These are phyloP conservation scores for Tetraselmis striata DNA, from an alignment of 139 green algal genomes.

Conservation along the genomic window DNA sequence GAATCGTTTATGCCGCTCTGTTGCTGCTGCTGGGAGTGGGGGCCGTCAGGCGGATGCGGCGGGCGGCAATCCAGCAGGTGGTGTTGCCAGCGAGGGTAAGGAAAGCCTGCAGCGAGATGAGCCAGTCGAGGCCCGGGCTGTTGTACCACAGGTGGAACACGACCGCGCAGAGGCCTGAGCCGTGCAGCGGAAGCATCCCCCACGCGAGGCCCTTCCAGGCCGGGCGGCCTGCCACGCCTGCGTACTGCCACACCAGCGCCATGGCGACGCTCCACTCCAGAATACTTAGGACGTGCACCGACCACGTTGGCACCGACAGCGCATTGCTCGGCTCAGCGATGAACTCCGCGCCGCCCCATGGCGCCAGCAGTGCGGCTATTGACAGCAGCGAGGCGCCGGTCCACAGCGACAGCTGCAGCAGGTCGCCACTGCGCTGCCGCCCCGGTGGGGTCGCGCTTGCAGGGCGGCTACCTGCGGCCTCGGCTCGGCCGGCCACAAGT, in stretches of 20 bases:
- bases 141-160: slow-evolving; percentile 12
- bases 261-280: slow-evolving; percentile 10
- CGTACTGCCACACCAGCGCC: slow-evolving; percentile 7
- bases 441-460: background rate
- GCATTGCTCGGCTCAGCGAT: background rate
- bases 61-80: background rate
- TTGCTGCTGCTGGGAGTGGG: too few species aligned
- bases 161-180: background rate
- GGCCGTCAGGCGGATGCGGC: slow-evolving; percentile 3
- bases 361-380: background rate
- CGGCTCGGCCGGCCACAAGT: background rate
- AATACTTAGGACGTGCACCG: background rate
- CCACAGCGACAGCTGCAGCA: background rate
- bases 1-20: too few species aligned
- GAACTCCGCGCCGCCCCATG: background rate
- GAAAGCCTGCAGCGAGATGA: slow-evolving; percentile 6
- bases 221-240: background rate
- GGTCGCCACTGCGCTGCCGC: background rate
- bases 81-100: slow-evolving; percentile 12
- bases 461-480: too few species aligned
- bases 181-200: slow-evolving; percentile 13
- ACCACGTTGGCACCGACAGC: slow-evolving; percentile 4
- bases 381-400: background rate
- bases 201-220: slow-evolving; percentile 6
- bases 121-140: background rate